Conservation (phyloP, 2,329 filamentous ascomycete genomes). For the Cladobotryum protrusum region DNA sequence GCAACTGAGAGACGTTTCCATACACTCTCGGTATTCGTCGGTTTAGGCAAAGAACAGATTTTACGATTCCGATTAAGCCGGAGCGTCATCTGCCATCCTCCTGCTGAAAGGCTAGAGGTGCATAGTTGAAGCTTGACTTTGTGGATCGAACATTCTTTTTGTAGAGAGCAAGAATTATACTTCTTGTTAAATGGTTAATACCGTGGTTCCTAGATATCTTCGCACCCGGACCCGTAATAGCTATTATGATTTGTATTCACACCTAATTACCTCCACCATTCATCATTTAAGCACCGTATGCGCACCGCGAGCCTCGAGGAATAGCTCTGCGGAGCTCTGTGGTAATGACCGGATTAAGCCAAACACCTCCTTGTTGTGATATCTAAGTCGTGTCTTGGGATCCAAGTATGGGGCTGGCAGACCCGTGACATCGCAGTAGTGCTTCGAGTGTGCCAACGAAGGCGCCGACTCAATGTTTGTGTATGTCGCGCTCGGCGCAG, state of each 20-base stretch:
- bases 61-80: slow-evolving; percentile 94
- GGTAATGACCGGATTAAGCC: slow-evolving; percentile 71
- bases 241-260: background rate
- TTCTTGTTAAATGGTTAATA: background rate
- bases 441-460: slow-evolving; percentile 74
- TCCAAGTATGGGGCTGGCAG: slow-evolving; percentile 87
- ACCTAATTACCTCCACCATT: background rate
- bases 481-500: slow-evolving; percentile 73
- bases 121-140: slow-evolving; percentile 96
- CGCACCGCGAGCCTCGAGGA: slow-evolving; percentile 81
- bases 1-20: slow-evolving; percentile 58
- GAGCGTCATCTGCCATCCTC: slow-evolving; percentile 84
- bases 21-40: slow-evolving; percentile 80
- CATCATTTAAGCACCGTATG: slow-evolving; percentile 85
- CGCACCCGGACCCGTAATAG: background rate
- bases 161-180: background rate
- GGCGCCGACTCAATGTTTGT: slow-evolving; percentile 96
- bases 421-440: slow-evolving; percentile 95
- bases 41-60: slow-evolving; percentile 66
- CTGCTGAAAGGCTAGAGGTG: slow-evolving; percentile 71
- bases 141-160: slow-evolving; percentile 65
- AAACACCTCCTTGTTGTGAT: slow-evolving; percentile 92
- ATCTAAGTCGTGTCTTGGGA: slow-evolving; percentile 87
- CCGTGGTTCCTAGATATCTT: background rate
- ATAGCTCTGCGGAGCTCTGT: slow-evolving; percentile 79